Conservation (phyloP, 2,329 filamentous ascomycete species). For the Mycocentrospora acerina region DNA sequence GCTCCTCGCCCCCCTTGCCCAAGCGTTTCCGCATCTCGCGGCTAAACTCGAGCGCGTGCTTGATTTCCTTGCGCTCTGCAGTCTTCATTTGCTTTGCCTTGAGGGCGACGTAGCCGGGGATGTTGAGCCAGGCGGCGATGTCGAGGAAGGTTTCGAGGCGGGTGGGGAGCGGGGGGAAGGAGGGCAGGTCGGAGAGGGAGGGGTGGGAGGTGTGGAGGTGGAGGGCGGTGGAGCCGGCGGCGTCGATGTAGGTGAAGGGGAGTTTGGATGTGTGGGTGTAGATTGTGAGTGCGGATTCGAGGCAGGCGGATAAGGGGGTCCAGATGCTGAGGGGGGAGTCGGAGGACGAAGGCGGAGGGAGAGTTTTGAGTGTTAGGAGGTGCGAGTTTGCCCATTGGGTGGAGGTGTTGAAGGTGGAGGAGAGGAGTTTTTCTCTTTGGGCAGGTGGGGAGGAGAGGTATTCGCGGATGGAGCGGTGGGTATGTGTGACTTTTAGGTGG, state of each 20-base stretch:
- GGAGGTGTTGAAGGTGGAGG: conserved; percentile 14
- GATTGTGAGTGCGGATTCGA: conserved; percentile 22
- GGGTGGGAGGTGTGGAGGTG: conserved; percentile 8
- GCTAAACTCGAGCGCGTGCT: conserved; percentile 27
- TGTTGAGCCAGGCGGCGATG: conserved; percentile 26
- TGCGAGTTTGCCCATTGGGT: conserved; percentile 27
- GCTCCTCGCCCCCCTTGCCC: conserved; percentile 15
- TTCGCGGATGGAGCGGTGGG: conserved; percentile 26
- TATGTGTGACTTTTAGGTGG: conserved; percentile 25
- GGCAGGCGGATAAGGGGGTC: conserved; percentile 17
- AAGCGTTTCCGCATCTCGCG: conserved; percentile 21
- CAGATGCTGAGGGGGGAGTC: conserved; percentile 14
- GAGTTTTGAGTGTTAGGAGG: conserved; percentile 26
- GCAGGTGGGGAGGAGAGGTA: conserved; percentile 19
- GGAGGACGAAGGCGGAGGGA: conserved; percentile 7
- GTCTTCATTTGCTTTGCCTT: conserved; percentile 17
- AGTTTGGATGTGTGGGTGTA: conserved; percentile 15
- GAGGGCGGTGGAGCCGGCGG: conserved; percentile 17
- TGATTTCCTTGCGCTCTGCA: conserved; percentile 19
- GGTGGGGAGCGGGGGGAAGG: conserved; percentile 1
- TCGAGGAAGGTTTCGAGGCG: conserved; percentile 17
- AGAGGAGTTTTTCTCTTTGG: conserved; percentile 6
- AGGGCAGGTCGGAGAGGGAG: conserved; percentile 9
- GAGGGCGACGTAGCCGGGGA: conserved; percentile 15
- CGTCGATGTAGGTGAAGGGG: conserved; percentile 25